Conservation (phyloP, 805 yeast genomes). For the Huiozyma naganishii region DNA sequence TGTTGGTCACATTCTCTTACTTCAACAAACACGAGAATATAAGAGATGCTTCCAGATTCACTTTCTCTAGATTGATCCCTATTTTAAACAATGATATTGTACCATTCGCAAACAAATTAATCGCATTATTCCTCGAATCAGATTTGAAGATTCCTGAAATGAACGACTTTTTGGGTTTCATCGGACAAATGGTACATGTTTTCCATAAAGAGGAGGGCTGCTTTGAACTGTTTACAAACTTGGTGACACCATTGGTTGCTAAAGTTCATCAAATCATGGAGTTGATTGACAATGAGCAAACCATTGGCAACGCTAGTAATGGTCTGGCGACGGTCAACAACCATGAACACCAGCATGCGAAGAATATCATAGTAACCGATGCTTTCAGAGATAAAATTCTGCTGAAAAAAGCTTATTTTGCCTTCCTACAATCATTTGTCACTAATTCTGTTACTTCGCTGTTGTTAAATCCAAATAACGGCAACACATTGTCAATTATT, state of each 20-base stretch:
- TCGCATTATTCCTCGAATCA: slow-evolving; percentile 51
- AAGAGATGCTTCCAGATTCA: slow-evolving; percentile 77
- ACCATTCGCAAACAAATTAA: slow-evolving; percentile 53
- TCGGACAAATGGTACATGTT: slow-evolving; percentile 79
- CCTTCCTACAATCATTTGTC: slow-evolving; percentile 56
- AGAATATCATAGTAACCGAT: slow-evolving; percentile 41
- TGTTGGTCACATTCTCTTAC: slow-evolving; percentile 70
- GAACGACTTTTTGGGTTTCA: slow-evolving; percentile 70
- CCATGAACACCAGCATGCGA: slow-evolving; percentile 5
- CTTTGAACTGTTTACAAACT: slow-evolving; percentile 60
- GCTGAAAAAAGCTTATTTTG: slow-evolving; percentile 60
- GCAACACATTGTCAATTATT: slow-evolving; percentile 45
- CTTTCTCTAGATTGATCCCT: slow-evolving; percentile 80
- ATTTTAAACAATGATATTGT: slow-evolving; percentile 45
- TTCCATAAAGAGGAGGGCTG: slow-evolving; percentile 57
- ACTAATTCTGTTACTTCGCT: slow-evolving; percentile 73
- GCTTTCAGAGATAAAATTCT: slow-evolving; percentile 51
- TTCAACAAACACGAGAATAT: slow-evolving; percentile 55
- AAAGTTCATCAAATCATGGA: slow-evolving; percentile 47
- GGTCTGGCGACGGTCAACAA: slow-evolving; percentile 1
- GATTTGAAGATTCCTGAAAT: slow-evolving; percentile 54
- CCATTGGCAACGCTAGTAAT: slow-evolving; percentile 3
- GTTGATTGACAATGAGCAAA: slow-evolving; percentile 33
- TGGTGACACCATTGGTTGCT: slow-evolving; percentile 62
- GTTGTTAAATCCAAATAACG: slow-evolving; percentile 59